Evolutionary conservation across 805 yeast species (phyloP), one percentile per base, ranked within the genome.

Genomic region (Saccharomycopsis javanensis): DNA sequence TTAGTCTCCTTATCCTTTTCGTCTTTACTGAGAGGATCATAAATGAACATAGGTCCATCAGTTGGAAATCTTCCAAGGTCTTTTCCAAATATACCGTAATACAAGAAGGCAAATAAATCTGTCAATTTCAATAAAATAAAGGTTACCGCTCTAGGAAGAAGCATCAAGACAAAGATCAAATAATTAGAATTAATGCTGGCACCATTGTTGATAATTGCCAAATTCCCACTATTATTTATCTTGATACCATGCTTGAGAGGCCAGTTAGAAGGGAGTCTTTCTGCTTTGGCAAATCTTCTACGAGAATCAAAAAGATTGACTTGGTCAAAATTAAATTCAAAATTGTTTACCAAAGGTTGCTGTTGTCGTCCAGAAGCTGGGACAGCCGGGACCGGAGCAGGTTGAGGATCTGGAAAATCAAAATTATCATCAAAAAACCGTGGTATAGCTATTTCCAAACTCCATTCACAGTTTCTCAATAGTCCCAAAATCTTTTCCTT

Each of bases 91-190:
- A 59, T 10, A 27, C 15, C 50, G 27, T 20, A 45, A 53, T 73
- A 70, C 1, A 71, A 31, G n/a, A 66, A 64, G 2, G 69, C 69
- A 15, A 75, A 55, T 0, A 74, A 2, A 13, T 62, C 68, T n/a
- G 68, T 67, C 4, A 76, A 55, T 1, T 80, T 74, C 10, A 73
- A 64, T 1, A 79, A 64, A 7, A 79, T 55, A 8, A 72, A 70
- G 52, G 79, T 69, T 7, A 80, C 52, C 1, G 81, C 62, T 57
- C 73, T 76, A 11, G 90, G 91, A 10, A 85, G 67, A 5, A 84
- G 60, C 66, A 83, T 67, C 1, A 85, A 62, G 1, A 83, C 65
- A 54, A 83, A 71, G 63, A 84, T 48, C 51, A 48, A 64, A 61
- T 15, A 59, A 54, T 23, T 60, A 23, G 33, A 63, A 55, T n/a